Evolutionary conservation across 169 alveolate species (phyloP).

Genomic region (Plasmodium coatneyi): DNA sequence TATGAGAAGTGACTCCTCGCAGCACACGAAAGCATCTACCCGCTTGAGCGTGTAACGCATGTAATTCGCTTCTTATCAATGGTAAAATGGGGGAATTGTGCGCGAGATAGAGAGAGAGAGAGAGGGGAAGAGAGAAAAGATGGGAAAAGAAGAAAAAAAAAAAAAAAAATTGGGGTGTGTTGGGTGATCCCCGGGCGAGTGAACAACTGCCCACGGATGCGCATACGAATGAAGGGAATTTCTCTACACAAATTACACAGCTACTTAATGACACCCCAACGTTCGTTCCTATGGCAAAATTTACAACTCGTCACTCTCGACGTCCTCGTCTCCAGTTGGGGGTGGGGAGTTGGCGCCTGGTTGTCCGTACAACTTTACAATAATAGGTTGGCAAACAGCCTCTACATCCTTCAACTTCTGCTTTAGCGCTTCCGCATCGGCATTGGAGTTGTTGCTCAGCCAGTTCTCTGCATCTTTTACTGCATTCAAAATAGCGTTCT

Average conservation of each 20-base stretch:
- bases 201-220: not conserved
- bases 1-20: not conserved
- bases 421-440: slow-evolving; percentile 94
- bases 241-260: not conserved
- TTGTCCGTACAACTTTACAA: slow-evolving; percentile 92
- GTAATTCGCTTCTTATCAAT: not conserved
- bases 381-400: slow-evolving; percentile 95
- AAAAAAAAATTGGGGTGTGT: not conserved
- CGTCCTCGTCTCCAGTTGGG: slow-evolving; percentile 81
- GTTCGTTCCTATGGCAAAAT: not conserved
- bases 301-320: slow-evolving; percentile 82
- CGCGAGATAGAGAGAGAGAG: not conserved
- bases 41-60: not conserved
- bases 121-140: not conserved
- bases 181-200: not conserved
- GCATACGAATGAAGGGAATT: not conserved
- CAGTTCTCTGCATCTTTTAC: slow-evolving; percentile 93
- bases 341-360: slow-evolving; percentile 89
- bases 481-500: slow-evolving; percentile 90
- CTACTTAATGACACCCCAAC: not conserved
- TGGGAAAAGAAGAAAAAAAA: too few relatives aligned
- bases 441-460: slow-evolving; percentile 93
- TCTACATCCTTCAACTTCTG: slow-evolving; percentile 94
- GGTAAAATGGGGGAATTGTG: not conserved
- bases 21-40: not conserved